phyloP scores from a whole-genome alignment of 2,329 filamentous ascomycete species.

The Volutella citrinella region DNA sequence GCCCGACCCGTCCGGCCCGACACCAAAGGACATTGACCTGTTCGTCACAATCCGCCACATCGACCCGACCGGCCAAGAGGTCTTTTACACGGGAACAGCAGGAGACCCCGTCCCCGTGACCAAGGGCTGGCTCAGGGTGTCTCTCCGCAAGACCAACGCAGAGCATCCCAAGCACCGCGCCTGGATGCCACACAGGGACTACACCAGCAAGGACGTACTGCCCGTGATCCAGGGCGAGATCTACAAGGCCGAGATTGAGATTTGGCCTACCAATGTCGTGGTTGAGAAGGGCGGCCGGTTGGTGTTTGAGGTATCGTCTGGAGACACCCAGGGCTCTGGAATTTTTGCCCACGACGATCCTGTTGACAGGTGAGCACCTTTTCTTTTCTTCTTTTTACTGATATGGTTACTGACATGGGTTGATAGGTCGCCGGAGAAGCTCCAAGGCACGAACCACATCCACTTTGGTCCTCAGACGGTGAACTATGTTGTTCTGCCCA shows the following conservation, averaged over 20 bases:
- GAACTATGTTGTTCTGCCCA: slow-evolving; percentile 52
- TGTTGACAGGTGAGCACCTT: slow-evolving; percentile 39
- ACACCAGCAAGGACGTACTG: slow-evolving; percentile 53
- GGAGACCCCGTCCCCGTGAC: slow-evolving; percentile 61
- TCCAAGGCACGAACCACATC: slow-evolving; percentile 47
- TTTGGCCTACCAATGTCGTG: slow-evolving; percentile 64
- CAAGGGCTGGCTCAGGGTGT: slow-evolving; percentile 63
- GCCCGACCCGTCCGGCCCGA: slow-evolving; percentile 41
- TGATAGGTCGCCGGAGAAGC: slow-evolving; percentile 23
- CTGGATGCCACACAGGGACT: slow-evolving; percentile 56
- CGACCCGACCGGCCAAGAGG: slow-evolving; percentile 49
- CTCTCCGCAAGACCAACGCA: slow-evolving; percentile 51
- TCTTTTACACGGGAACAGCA: slow-evolving; percentile 64
- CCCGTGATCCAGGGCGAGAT: slow-evolving; percentile 53
- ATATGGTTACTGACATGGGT: neutral
- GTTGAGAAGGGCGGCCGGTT: slow-evolving; percentile 45
- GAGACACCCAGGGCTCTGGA: slow-evolving; percentile 59
- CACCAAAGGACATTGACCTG: slow-evolving; percentile 55
- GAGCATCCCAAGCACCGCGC: slow-evolving; percentile 48
- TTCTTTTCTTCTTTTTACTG: neutral
- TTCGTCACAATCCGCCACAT: slow-evolving; percentile 63
- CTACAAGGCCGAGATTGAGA: slow-evolving; percentile 59
- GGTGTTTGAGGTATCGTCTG: slow-evolving; percentile 52
- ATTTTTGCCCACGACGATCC: slow-evolving; percentile 53
- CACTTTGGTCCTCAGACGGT: slow-evolving; percentile 46